A percentile compares a stretch with the other conserved stretches of the same genome.
phyloP scores from a whole-genome alignment of 2,329 filamentous ascomycete species.

The Boeremia lycopersici region DNA sequence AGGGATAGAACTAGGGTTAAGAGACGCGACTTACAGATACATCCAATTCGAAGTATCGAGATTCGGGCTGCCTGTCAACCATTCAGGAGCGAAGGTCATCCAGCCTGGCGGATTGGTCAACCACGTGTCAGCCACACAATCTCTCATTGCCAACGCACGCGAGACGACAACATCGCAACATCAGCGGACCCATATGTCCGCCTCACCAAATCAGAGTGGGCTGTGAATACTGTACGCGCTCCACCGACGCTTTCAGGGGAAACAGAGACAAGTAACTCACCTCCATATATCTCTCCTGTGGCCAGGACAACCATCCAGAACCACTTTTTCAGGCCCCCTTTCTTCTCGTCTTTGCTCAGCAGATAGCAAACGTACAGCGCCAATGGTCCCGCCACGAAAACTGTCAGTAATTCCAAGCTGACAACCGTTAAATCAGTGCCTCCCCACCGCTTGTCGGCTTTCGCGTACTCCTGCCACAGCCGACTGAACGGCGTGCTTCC shows the following conservation, averaged over 20 bases:
- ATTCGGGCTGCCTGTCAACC: conserved; percentile 63
- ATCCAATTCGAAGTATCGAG: conserved; percentile 65
- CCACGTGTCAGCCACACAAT: conserved; percentile 46
- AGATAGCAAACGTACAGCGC: conserved; percentile 64
- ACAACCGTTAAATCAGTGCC: conserved; percentile 64
- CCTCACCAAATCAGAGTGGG: conserved; percentile 22
- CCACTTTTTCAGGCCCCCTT: conserved; percentile 49
- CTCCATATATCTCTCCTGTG: conserved; percentile 68
- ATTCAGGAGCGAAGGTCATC: conserved; percentile 71
- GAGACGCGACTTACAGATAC: conserved; percentile 54
- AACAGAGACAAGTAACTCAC: conserved; percentile 37
- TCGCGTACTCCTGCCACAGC: conserved; percentile 70
- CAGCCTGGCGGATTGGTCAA: conserved; percentile 53
- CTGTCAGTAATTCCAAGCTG: conserved; percentile 65
- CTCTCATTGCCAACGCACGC: conserved; percentile 20
- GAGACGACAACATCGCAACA: conserved; percentile 24
- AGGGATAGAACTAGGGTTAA: not conserved
- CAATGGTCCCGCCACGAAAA: conserved; percentile 63
- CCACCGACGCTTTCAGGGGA: conserved; percentile 17
- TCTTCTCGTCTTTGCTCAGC: conserved; percentile 49
- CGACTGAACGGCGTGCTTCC: conserved; percentile 59
- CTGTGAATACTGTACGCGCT: conserved; percentile 17
- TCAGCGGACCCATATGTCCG: conserved; percentile 27
- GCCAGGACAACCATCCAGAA: conserved; percentile 65
- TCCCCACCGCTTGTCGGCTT: conserved; percentile 67